Evolutionary conservation across 768 basidiomycete species (phyloP).

Genomic region (Hemileccinum rubropunctum): DNA sequence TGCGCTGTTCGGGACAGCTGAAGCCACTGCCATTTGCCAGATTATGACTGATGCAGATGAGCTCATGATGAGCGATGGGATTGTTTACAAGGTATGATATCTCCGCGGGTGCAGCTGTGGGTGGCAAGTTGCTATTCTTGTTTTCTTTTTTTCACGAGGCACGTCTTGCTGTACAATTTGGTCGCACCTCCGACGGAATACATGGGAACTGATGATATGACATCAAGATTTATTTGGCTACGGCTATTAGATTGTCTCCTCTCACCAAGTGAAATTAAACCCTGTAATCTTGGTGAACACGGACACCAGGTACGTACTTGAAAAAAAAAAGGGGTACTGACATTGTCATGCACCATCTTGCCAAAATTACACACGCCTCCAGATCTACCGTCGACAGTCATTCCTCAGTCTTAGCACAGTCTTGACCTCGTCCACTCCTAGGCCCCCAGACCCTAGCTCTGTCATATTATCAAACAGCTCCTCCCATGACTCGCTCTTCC

Average conservation of each 20-base stretch:
- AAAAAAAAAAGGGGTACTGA: no score
- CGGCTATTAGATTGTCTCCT: no score
- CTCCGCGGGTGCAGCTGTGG: neutral
- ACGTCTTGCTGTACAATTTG: neutral
- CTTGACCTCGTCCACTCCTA: slow-evolving; percentile 60
- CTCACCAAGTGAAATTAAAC: no score
- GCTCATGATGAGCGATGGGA: slow-evolving; percentile 84
- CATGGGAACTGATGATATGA: neutral
- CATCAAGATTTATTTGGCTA: neutral
- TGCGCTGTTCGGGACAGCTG: slow-evolving; percentile 73
- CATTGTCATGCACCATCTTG: no score
- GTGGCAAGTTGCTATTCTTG: no score
- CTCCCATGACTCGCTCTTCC: slow-evolving; percentile 48
- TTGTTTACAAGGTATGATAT: slow-evolving; percentile 76
- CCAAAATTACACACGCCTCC: neutral
- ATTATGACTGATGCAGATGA: slow-evolving; percentile 71
- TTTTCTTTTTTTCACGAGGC: neutral
- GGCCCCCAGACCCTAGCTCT: slow-evolving; percentile 55
- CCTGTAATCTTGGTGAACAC: no score
- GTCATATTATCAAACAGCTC: slow-evolving; percentile 42
- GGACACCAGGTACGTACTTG: no score
- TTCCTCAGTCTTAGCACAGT: slow-evolving; percentile 49
- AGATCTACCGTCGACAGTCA: slow-evolving; percentile 31
- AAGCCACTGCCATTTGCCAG: slow-evolving; percentile 71
- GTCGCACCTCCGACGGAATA: no score